Evolutionary conservation across 176 grass and related monocot species (phyloP).

Genomic region (Dendrocalamus sinicus): DNA sequence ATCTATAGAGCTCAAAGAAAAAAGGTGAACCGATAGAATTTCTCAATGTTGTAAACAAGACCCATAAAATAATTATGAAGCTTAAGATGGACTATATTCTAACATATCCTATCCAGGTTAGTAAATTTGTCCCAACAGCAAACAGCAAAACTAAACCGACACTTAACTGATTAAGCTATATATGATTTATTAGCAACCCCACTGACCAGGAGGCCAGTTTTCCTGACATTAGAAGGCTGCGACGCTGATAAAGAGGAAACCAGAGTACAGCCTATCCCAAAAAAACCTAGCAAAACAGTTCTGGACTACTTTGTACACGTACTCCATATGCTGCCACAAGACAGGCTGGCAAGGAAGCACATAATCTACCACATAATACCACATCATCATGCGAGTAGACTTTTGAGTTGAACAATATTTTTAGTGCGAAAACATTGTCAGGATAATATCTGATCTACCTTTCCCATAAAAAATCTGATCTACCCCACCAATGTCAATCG

Average conservation of each 20-base stretch:
- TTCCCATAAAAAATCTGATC: not conserved
- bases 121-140: not conserved
- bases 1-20: not conserved
- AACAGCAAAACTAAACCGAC: not conserved
- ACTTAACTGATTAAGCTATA: not conserved
- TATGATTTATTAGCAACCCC: conserved; percentile 6
- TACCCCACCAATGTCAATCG: not conserved
- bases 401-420: not conserved
- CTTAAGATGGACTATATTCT: not conserved
- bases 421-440: not conserved
- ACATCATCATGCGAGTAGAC: not conserved
- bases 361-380: conserved; percentile 3
- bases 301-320: not conserved
- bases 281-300: not conserved
- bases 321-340: not conserved
- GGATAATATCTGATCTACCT: not conserved
- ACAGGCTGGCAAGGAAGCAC: conserved; percentile 27
- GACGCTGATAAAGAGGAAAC: not conserved
- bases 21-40: not conserved
- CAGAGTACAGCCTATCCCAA: not conserved
- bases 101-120: not conserved
- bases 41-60: not conserved
- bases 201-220: not conserved
- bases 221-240: not conserved
- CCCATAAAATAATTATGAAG: not conserved